Evolutionary conservation across 495 filamentous ascomycete genomes (phyloP).

Genomic region (Hyaloscypha bicolor): DNA sequence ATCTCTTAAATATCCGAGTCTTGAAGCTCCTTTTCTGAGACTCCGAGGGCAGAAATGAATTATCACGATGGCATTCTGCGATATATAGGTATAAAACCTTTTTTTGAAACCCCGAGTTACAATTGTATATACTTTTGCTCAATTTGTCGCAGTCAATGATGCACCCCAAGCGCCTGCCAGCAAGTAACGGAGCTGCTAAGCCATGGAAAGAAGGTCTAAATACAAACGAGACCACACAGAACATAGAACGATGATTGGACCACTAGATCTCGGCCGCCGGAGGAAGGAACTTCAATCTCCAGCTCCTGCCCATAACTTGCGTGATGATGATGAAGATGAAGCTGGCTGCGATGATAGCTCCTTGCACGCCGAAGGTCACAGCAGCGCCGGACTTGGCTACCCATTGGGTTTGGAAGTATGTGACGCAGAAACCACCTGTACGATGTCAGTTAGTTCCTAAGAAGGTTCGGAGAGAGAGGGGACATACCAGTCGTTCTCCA

Average conservation of each 20-base stretch:
- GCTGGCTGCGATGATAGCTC: conserved; percentile 25
- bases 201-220: not conserved
- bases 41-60: too few species aligned
- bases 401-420: conserved; percentile 41
- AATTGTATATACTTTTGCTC: not conserved
- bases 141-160: not conserved
- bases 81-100: too few species aligned
- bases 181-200: not conserved
- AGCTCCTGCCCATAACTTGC: conserved; percentile 13
- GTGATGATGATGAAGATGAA: conserved; percentile 21
- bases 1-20: too few species aligned
- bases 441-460: not conserved
- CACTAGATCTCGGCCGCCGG: conserved; percentile 18
- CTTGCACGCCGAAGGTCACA: conserved; percentile 38
- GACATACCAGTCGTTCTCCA: conserved; percentile 32
- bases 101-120: not conserved
- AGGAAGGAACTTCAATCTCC: conserved; percentile 20
- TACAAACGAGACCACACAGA: not conserved
- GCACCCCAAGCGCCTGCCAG: not conserved
- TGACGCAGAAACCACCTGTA: conserved; percentile 37
- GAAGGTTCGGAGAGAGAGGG: not conserved
- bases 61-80: too few species aligned
- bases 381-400: conserved; percentile 31
- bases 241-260: not conserved
- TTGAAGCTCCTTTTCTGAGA: too few species aligned